Evolutionary conservation across 2,329 filamentous ascomycete genomes (phyloP), one percentile per base, ranked within the genome.

Genomic region (Aspergillus amoenus): DNA sequence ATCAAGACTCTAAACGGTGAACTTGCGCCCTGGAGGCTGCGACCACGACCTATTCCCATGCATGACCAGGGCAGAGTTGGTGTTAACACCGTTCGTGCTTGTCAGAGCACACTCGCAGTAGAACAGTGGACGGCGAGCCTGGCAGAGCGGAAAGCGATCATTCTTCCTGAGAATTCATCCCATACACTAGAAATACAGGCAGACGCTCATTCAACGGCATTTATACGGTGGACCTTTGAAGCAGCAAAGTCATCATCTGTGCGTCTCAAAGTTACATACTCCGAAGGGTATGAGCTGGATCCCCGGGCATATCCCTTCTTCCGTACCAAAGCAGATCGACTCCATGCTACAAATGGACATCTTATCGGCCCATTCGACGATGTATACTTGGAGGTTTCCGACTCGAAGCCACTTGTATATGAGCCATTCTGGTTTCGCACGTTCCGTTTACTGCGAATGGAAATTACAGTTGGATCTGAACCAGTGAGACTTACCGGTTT

Each of bases 351-450:
- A 2, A 60, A 62, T 15, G 70, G 71, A 0, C 64, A 71, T 39
- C 61, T 76, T 5, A 64, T 78, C 7, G 76, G 76, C 0, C 75
- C 75, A 0, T 71, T 66, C 44, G 76, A 78, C 46, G 69, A 72
- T 6, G 66, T 70, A 0, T 60, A 50, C 0, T 49, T 77, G 7
- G 61, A 71, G n/a, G 39, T 73, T 1, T 45, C 60, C 0, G 55
- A 47, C 3, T 24, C 17, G 0, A 24, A 64, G 12, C 48, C 34
- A 2, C 51, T 59, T 8, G 11, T 55, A 3, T 76, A 76, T 46
- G 72, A 76, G 45, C 75, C 75, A 1, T 77, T 76, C 53, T 75
- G 73, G 72, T 78, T 77, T 54, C 70, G 75, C 12, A 77, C 75
- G 0, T 76, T 77, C 30, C 70, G 73, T 1, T 48, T 76, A 5